A percentile compares a stretch with the other conserved stretches of the same genome.
Evolutionary conservation across 1,284 basidiomycete genomes (phyloP).

Genomic region (Termitomyces sp.): DNA sequence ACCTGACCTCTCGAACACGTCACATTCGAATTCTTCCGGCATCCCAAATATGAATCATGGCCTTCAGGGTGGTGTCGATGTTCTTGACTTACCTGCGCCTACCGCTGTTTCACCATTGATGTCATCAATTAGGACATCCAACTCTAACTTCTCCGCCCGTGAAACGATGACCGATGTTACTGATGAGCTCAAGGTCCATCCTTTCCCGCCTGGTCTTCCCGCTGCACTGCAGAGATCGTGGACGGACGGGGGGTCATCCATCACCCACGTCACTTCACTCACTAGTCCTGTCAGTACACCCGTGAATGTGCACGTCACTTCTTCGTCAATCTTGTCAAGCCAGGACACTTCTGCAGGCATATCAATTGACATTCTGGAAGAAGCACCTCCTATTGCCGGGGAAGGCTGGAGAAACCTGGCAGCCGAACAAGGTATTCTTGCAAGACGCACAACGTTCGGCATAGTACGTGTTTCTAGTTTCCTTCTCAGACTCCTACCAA

Average conservation of each 20-base stretch:
- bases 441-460: constrained; percentile 57
- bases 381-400: constrained; percentile 53
- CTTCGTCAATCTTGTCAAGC: constrained; percentile 17
- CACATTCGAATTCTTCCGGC: constrained; percentile 16
- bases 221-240: constrained; percentile 34
- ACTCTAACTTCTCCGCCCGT: constrained; percentile 25
- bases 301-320: neutral
- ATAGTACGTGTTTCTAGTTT: constrained; percentile 21
- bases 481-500: constrained; percentile 2
- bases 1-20: constrained; percentile 20
- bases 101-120: constrained; percentile 45
- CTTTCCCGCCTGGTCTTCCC: constrained; percentile 47
- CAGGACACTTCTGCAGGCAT: constrained; percentile 25
- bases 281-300: neutral
- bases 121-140: constrained; percentile 24
- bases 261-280: constrained; percentile 15
- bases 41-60: constrained; percentile 18
- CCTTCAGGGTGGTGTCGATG: constrained; percentile 32
- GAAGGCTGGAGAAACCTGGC: constrained; percentile 54
- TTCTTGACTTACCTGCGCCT: constrained; percentile 59
- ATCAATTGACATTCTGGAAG: constrained; percentile 55
- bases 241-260: constrained; percentile 21
- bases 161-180: constrained; percentile 26
- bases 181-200: constrained; percentile 23
- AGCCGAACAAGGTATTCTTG: constrained; percentile 21